Percentiles rank a stretch among this genome's conserved stretches.
These are phyloP conservation scores for Nigrospora oryzae DNA, from an alignment of 2,329 filamentous ascomycete species.

Conservation along the genomic window DNA sequence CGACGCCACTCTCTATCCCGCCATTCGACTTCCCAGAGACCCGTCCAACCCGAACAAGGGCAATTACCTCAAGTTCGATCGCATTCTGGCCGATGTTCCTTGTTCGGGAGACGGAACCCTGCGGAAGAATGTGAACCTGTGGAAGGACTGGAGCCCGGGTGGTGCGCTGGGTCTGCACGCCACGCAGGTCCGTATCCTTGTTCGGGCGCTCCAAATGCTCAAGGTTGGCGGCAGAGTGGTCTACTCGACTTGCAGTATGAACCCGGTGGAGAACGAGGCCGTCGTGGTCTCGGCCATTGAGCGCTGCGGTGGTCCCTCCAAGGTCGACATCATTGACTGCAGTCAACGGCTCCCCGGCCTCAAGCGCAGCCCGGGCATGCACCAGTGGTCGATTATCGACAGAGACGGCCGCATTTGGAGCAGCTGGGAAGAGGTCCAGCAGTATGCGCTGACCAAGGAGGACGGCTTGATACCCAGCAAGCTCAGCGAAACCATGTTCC, in stretches of 20 bases:
- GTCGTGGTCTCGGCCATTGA: constrained; percentile 84
- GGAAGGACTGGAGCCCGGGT: constrained; percentile 88
- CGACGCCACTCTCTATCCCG: constrained; percentile 91
- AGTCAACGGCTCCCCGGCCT: constrained; percentile 68
- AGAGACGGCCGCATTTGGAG: constrained; percentile 72
- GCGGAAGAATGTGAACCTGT: constrained; percentile 81
- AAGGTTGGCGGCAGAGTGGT: constrained; percentile 92
- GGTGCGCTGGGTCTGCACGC: constrained; percentile 81
- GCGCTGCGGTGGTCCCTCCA: constrained; percentile 73
- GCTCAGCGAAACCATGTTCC: constrained; percentile 78
- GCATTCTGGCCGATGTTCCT: constrained; percentile 91
- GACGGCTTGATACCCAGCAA: constrained; percentile 54
- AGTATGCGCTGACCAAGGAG: constrained; percentile 52
- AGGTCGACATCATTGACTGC: constrained; percentile 80
- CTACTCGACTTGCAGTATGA: constrained; percentile 98
- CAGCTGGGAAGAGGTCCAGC: constrained; percentile 74
- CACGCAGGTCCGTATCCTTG: constrained; percentile 83
- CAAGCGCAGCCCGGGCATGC: constrained; percentile 69
- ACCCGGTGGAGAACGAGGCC: constrained; percentile 94
- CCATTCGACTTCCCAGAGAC: constrained; percentile 68
- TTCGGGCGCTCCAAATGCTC: constrained; percentile 88
- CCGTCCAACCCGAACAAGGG: constrained; percentile 45
- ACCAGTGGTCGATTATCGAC: constrained; percentile 85
- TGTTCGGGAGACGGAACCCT: constrained; percentile 93
- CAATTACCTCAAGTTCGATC: constrained; percentile 89